A percentile compares a stretch with the other conserved stretches of the same genome.
Evolutionary conservation across 2,329 filamentous ascomycete genomes (phyloP).

Genomic region (Alternaria panax): DNA sequence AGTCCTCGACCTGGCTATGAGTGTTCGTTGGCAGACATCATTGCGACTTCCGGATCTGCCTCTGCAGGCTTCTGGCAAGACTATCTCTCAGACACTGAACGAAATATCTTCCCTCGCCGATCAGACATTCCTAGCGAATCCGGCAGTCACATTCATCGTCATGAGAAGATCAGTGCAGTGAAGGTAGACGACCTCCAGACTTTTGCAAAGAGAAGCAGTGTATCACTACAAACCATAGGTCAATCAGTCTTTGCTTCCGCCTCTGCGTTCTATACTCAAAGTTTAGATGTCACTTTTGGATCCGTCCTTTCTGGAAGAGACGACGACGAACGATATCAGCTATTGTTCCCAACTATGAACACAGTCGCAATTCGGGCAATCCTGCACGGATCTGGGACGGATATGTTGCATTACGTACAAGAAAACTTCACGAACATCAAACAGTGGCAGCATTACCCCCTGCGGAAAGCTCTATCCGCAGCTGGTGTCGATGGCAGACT

Average conservation of each 20-base stretch:
- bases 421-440: slow-evolving; percentile 70
- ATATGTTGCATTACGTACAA: slow-evolving; percentile 78
- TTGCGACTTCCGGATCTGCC: slow-evolving; percentile 57
- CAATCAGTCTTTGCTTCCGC: slow-evolving; percentile 79
- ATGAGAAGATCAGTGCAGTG: slow-evolving; percentile 57
- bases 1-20: slow-evolving; percentile 59
- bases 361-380: slow-evolving; percentile 78
- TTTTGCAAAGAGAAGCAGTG: slow-evolving; percentile 70
- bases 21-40: slow-evolving; percentile 62
- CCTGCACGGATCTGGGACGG: slow-evolving; percentile 70
- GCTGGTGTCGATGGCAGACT: slow-evolving; percentile 57
- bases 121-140: neutral
- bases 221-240: slow-evolving; percentile 79
- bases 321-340: slow-evolving; percentile 68
- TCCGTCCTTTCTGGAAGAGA: slow-evolving; percentile 87
- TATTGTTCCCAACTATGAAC: slow-evolving; percentile 92
- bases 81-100: slow-evolving; percentile 64
- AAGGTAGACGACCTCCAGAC: slow-evolving; percentile 53
- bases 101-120: slow-evolving; percentile 50
- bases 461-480: slow-evolving; percentile 71
- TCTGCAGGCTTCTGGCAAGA: slow-evolving; percentile 74
- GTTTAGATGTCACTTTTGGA: slow-evolving; percentile 81
- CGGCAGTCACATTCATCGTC: slow-evolving; percentile 48
- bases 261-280: slow-evolving; percentile 67
- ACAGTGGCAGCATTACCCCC: slow-evolving; percentile 78